Conservation (phyloP, 1,284 basidiomycete species). For the Sanghuangporus baumii region DNA sequence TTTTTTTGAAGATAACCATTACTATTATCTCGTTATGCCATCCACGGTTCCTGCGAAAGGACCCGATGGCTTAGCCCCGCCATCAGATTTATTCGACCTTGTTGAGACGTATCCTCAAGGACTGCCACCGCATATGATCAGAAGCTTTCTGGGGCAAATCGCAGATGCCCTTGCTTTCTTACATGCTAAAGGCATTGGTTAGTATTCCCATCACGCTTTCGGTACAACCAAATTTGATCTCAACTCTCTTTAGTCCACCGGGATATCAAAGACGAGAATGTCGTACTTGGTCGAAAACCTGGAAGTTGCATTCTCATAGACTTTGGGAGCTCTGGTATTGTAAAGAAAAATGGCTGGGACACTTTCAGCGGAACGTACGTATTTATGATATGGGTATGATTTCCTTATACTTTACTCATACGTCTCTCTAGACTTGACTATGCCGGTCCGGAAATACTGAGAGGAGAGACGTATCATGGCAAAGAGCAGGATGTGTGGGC, state of each 20-base stretch:
- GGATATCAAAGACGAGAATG: slow-evolving; percentile 98
- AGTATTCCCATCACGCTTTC: slow-evolving; percentile 23
- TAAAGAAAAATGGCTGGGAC: slow-evolving; percentile 84
- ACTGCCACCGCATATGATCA: slow-evolving; percentile 68
- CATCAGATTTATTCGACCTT: slow-evolving; percentile 90
- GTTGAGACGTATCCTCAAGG: slow-evolving; percentile 90
- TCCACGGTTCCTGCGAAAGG: slow-evolving; percentile 57
- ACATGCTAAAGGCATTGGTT: slow-evolving; percentile 85
- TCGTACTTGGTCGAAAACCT: slow-evolving; percentile 62
- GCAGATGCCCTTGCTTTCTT: slow-evolving; percentile 90
- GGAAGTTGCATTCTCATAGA: slow-evolving; percentile 91
- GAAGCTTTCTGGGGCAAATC: slow-evolving; percentile 90
- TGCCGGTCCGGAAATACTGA: slow-evolving; percentile 93
- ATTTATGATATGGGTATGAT: background rate
- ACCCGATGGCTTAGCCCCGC: slow-evolving; percentile 46
- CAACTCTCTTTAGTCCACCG: slow-evolving; percentile 69
- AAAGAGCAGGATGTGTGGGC: slow-evolving; percentile 99
- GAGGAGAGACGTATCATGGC: slow-evolving; percentile 90
- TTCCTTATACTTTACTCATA: slow-evolving; percentile 14
- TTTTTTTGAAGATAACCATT: slow-evolving; percentile 97
- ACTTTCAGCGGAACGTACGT: slow-evolving; percentile 92
- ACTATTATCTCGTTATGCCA: slow-evolving; percentile 87
- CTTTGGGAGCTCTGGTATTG: slow-evolving; percentile 89
- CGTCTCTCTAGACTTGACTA: slow-evolving; percentile 74
- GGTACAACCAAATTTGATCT: slow-evolving; percentile 7